These are phyloP conservation scores for Imleria badia DNA, from an alignment of 768 basidiomycete genomes.

Conservation along the genomic window DNA sequence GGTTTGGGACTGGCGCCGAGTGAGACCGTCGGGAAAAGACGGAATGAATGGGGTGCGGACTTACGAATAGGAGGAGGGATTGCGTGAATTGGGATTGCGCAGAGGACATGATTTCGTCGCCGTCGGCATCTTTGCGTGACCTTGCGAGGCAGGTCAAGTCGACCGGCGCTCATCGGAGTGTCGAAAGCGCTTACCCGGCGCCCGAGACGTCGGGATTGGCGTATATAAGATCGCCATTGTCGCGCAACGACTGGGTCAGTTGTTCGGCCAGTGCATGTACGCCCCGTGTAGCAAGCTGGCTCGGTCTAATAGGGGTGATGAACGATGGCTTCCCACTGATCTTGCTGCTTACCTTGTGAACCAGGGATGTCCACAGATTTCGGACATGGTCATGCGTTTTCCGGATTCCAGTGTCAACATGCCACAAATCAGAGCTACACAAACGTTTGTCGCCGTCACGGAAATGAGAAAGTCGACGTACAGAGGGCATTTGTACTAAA, in stretches of 20 bases:
- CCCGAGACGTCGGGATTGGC: slow-evolving; percentile 54
- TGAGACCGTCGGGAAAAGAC: not conserved
- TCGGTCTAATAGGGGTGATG: slow-evolving; percentile 46
- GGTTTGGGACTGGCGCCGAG: slow-evolving; percentile 66
- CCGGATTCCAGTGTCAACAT: slow-evolving; percentile 72
- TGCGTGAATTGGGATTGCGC: slow-evolving; percentile 77
- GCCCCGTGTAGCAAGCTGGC: slow-evolving; percentile 60
- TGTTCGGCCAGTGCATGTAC: slow-evolving; percentile 60
- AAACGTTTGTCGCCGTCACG: not conserved
- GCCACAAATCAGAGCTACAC: slow-evolving; percentile 68
- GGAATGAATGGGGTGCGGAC: slow-evolving; percentile 21
- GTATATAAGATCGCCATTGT: slow-evolving; percentile 72
- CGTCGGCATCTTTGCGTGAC: slow-evolving; percentile 47
- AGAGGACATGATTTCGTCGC: slow-evolving; percentile 59
- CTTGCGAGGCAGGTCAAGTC: slow-evolving; percentile 8
- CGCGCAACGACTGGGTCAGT: slow-evolving; percentile 65
- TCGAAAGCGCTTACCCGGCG: slow-evolving; percentile 29
- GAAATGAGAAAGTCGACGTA: slow-evolving; percentile 36
- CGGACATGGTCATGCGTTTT: slow-evolving; percentile 61
- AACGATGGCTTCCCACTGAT: not conserved
- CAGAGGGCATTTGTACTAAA: slow-evolving; percentile 60
- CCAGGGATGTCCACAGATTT: slow-evolving; percentile 70
- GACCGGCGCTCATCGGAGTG: not conserved
- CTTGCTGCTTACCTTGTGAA: slow-evolving; percentile 51
- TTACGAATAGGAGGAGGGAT: slow-evolving; percentile 75